Evolutionary conservation across 2,329 filamentous ascomycete species (phyloP), one percentile per base, ranked within the genome.

Genomic region (Samsoniella hepiali): DNA sequence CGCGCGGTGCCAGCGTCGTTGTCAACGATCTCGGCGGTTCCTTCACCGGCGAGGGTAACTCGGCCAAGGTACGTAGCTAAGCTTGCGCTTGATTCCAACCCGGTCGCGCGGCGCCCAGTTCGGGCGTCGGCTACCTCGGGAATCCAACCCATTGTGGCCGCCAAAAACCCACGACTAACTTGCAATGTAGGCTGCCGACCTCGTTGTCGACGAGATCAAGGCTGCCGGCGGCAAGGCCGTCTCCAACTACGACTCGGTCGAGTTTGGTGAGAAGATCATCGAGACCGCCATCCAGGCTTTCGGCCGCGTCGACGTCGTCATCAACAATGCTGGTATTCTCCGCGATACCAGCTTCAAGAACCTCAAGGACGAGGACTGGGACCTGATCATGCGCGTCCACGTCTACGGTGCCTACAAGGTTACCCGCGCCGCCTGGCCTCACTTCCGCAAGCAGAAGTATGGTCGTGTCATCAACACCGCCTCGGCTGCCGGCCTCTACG

Each of bases 401-500:
- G 88, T 97, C 71, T 90, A 88, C 74, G 95, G 95, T 70, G 89
- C 93, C 72, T 99, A 96, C 85, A 98, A 97, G 86, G 96, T 91
- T 77, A 85, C 95, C 66, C 89, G 88, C 77, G 95, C 95, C 67
- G 95, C 95, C 59, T 99, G 95, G 94, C 93, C 94, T 65, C 84
- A 98, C 79, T 98, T 99, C 85, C 87, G 94, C 74, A 98, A 98
- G 82, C 95, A 99, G 81, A 98, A 97, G 86, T 99, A 91, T 76
- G 95, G 95, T 67, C 88, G 95, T 71, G 84, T 99, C 69, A 97
- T 99, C 81, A 98, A 96, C 84, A 98, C 95, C 31, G 88, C 94
- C 44, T 98, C 94, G n/a, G 93, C 93, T 63, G 93, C 95, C 66
- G 95, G 95, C 72, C 84, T 99, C 61, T 98, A 96, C 76, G 95